Conservation (phyloP, 345 rosid species). For the Excoecaria cochinchinensis region DNA sequence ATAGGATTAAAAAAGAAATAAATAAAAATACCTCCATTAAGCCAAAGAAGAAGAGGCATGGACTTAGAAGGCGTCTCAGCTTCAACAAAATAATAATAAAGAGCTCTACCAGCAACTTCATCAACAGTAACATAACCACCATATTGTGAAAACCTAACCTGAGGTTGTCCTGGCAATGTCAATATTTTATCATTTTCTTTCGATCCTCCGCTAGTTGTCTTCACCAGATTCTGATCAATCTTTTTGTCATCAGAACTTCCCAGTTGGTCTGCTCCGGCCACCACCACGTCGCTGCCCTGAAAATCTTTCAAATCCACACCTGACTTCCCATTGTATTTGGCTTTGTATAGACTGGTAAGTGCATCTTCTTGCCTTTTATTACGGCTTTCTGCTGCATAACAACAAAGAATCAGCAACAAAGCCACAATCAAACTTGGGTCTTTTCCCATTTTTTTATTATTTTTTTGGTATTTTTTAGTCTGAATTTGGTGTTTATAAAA, state of each 20-base stretch:
- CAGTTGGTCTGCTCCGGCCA: background rate
- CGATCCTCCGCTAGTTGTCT: conserved; percentile 14
- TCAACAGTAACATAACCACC: conserved; percentile 72
- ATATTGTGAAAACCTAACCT: conserved; percentile 52
- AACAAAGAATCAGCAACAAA: conserved; percentile 17
- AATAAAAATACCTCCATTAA: conserved; percentile 60
- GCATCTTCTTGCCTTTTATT: conserved; percentile 30
- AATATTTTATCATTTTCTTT: conserved; percentile 55
- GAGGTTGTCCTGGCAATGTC: conserved; percentile 65
- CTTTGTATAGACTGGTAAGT: conserved; percentile 33
- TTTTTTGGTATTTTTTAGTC: background rate
- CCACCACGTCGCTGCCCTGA: background rate
- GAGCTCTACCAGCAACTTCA: conserved; percentile 49
- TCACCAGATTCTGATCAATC: too few species aligned
- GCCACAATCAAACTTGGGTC: conserved; percentile 7
- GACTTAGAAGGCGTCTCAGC: conserved; percentile 30
- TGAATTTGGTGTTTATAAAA: background rate
- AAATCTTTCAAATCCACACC: conserved; percentile 24
- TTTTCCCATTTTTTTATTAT: conserved; percentile 6
- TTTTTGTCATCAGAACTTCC: background rate
- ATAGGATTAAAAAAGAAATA: background rate
- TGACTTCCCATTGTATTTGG: conserved; percentile 24
- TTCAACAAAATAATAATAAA: conserved; percentile 71
- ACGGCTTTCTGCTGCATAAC: background rate
- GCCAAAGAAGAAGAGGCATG: conserved; percentile 83